These are phyloP conservation scores for Heritiera littoralis DNA, from an alignment of 345 rosid genomes.

Conservation along the genomic window DNA sequence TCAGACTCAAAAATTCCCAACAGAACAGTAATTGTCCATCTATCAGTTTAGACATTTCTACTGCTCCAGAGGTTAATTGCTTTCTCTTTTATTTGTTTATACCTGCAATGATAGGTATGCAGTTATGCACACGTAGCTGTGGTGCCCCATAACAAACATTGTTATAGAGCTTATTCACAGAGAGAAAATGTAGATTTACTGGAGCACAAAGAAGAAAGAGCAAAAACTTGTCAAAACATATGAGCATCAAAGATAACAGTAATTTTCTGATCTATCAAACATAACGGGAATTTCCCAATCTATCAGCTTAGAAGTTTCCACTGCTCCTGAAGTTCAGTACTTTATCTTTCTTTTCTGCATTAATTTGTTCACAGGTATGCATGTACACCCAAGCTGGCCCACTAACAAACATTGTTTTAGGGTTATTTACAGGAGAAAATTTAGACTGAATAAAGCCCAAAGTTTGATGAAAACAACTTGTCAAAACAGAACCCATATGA, in stretches of 20 bases:
- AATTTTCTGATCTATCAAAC: background rate
- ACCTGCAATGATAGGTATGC: background rate
- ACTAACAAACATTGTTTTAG: background rate
- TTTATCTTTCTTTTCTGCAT: background rate
- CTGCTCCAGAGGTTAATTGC: background rate
- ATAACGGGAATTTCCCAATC: background rate
- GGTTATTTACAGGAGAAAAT: background rate
- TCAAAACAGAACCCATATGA: background rate
- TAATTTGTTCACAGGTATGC: background rate
- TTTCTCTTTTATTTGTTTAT: background rate
- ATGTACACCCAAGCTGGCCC: background rate
- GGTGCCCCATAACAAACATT: background rate
- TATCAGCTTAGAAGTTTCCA: background rate
- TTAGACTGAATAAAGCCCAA: background rate
- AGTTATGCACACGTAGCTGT: background rate
- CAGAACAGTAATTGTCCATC: slow-evolving; percentile 5
- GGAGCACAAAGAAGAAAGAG: background rate
- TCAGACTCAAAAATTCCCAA: background rate
- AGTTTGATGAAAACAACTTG: background rate
- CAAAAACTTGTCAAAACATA: background rate
- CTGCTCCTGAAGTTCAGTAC: background rate
- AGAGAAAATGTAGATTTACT: background rate
- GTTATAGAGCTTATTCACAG: background rate
- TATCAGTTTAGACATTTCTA: background rate
- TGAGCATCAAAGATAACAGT: background rate